Evolutionary conservation across 2,329 filamentous ascomycete genomes (phyloP), one percentile per base, ranked within the genome.

Genomic region (Xylariales sp.): DNA sequence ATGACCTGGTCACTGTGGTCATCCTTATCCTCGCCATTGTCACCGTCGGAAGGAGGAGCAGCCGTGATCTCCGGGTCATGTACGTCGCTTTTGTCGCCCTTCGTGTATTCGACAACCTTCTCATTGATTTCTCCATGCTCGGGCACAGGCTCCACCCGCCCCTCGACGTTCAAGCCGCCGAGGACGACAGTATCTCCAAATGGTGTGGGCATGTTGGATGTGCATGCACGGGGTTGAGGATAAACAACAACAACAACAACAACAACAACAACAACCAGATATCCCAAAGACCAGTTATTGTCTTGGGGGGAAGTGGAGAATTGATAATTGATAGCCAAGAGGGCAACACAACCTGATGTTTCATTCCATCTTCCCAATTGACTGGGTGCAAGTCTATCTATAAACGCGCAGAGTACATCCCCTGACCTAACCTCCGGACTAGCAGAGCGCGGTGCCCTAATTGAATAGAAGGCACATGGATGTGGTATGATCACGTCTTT

Each of bases 1-100:
- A 76, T 65, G 12, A 48, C 57, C 17, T 71, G 57, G 17, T 67
- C 61, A 40, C 52, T 56, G 21, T 35, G 49, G 18, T 45, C 43
- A 33, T 64, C 59, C 21, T 56, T 59, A 1, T 59, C 57, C 2
- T 56, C 40, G 18, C 51, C 49, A 8, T 44, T 48, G 10, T 33
- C 39, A 12, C 51, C 48, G 18, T 44, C 45, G 4, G 33, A 31
- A 5, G 43, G 45, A 0, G 45, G 30, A 3, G 45, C 40, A 7
- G 46, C 37, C 8, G 47, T 47, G 37, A 55, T 56, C 20, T 53
- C 52, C 23, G 33, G 20, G 11, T 50, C 48, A n/a, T 33, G 16
- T 6, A 23, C 25, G 11, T 7, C 33, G 4, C 44, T 43, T 21
- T 47, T 47, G 19, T 38, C 40, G 5, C 38, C 31, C 19, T 40